phyloP scores from a whole-genome alignment of 2,329 filamentous ascomycete species.

The Sphaceloma murrayae region DNA sequence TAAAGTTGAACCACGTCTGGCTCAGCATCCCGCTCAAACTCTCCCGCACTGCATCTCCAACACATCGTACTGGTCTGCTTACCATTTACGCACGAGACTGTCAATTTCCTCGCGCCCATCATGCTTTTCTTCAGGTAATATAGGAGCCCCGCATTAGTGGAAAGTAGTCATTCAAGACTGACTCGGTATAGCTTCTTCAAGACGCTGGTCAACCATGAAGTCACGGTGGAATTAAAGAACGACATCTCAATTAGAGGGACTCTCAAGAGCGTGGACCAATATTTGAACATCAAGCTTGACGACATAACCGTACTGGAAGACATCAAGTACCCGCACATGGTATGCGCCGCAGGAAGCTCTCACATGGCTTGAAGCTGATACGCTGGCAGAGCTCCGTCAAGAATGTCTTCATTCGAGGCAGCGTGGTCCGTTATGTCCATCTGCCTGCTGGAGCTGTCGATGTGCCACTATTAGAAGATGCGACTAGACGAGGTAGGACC shows the following conservation, averaged over 20 bases:
- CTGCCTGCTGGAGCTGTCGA: constrained; percentile 75
- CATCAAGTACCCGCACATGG: constrained; percentile 87
- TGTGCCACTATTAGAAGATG: constrained; percentile 78
- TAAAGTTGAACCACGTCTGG: too few relatives aligned
- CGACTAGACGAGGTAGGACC: constrained; percentile 66
- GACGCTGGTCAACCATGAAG: constrained; percentile 91
- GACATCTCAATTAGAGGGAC: constrained; percentile 95
- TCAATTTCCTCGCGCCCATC: too few relatives aligned
- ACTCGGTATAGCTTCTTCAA: constrained; percentile 76
- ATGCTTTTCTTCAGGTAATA: constrained; percentile 31
- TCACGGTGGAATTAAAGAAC: constrained; percentile 98
- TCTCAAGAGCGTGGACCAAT: constrained; percentile 96
- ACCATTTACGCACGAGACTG: too few relatives aligned
- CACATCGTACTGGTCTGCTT: too few relatives aligned
- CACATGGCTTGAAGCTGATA: too few relatives aligned
- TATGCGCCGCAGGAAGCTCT: too few relatives aligned
- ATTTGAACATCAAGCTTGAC: constrained; percentile 97
- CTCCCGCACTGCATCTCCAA: too few relatives aligned
- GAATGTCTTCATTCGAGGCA: constrained; percentile 91
- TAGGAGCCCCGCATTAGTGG: too few relatives aligned
- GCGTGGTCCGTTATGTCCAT: constrained; percentile 87
- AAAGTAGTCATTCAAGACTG: neutral
- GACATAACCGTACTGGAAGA: constrained; percentile 90
- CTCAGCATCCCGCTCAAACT: too few relatives aligned
- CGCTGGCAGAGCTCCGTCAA: constrained; percentile 61